Conservation (phyloP, 2,329 filamentous ascomycete genomes). For the Exophiala spinifera region DNA sequence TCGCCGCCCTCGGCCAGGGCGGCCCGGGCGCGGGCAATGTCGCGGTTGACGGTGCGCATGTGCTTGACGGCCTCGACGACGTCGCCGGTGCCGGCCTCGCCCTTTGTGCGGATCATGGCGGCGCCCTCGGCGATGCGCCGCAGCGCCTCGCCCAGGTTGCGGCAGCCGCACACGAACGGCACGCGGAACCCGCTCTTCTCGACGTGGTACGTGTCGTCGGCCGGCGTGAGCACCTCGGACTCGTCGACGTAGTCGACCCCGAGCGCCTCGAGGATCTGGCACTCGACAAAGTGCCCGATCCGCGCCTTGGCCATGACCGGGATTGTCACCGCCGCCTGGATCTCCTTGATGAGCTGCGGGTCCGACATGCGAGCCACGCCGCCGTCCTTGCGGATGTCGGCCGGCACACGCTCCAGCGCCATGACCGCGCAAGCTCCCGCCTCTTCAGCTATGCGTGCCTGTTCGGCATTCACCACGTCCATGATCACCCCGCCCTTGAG, state of each 20-base stretch:
- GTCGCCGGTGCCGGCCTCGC: constrained; percentile 94
- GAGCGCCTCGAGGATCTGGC: constrained; percentile 91
- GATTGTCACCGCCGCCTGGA: constrained; percentile 91
- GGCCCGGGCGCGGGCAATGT: constrained; percentile 69
- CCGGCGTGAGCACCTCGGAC: constrained; percentile 93
- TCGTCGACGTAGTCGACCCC: constrained; percentile 98
- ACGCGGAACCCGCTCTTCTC: constrained; percentile 78
- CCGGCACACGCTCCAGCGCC: constrained; percentile 95
- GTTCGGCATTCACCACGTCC: constrained; percentile 92
- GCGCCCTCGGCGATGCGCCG: constrained; percentile 88
- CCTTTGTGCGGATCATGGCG: constrained; percentile 98
- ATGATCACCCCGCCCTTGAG: constrained; percentile 99
- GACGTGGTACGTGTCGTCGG: constrained; percentile 86
- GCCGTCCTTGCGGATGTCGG: constrained; percentile 88
- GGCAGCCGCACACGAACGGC: constrained; percentile 95
- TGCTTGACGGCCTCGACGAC: constrained; percentile 95
- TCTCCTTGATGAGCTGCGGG: constrained; percentile 89
- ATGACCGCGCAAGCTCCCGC: constrained; percentile 95
- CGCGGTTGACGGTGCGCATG: constrained; percentile 82
- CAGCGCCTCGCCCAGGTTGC: constrained; percentile 89
- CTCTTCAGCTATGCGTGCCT: constrained; percentile 94
- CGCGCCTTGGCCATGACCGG: constrained; percentile 99
- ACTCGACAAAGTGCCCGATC: constrained; percentile 97
- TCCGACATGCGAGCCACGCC: constrained; percentile 97
- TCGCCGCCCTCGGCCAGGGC: constrained; percentile 56